A percentile compares a stretch with the other conserved stretches of the same genome.
These are phyloP conservation scores for Emericellopsis terricola DNA, from an alignment of 495 filamentous ascomycete genomes.

Conservation along the genomic window DNA sequence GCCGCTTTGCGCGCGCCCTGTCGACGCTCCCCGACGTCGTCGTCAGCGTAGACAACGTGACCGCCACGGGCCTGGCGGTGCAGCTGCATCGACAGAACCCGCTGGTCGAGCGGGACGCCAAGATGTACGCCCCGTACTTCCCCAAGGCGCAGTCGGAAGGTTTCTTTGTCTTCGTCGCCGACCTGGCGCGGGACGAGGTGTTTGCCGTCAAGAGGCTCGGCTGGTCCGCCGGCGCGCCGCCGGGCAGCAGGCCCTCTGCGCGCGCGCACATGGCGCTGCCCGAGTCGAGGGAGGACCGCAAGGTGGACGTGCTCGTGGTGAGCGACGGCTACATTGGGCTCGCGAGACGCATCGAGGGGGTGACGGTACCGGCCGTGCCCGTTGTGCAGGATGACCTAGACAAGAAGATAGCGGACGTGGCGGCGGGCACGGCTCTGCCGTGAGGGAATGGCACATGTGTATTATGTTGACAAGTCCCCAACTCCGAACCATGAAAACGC, in stretches of 20 bases:
- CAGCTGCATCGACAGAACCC: slow-evolving; percentile 48
- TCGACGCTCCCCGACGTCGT: slow-evolving; percentile 47
- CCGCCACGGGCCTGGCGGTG: slow-evolving; percentile 42
- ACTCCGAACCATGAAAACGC: no score
- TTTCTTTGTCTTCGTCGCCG: slow-evolving; percentile 66
- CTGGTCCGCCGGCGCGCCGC: slow-evolving; percentile 27
- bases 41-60: slow-evolving; percentile 41
- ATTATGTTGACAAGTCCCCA: no score
- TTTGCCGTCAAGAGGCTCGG: slow-evolving; percentile 69
- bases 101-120: slow-evolving; percentile 38
- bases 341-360: slow-evolving; percentile 40
- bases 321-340: slow-evolving; percentile 82
- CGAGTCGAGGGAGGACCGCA: slow-evolving; percentile 18
- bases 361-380: slow-evolving; percentile 29
- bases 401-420: slow-evolving; percentile 14
- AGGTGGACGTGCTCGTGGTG: slow-evolving; percentile 51
- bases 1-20: slow-evolving; percentile 38
- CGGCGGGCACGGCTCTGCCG: no score
- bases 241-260: slow-evolving; percentile 21
- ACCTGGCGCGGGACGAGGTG: slow-evolving; percentile 50
- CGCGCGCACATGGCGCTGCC: slow-evolving; percentile 48
- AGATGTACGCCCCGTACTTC: slow-evolving; percentile 72
- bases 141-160: slow-evolving; percentile 93
- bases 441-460: no score
- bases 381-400: slow-evolving; percentile 17